Percentiles rank a stretch among this genome's conserved stretches.
These are phyloP conservation scores for Gamarada debralockiae DNA, from an alignment of 495 filamentous ascomycete genomes.

Conservation along the genomic window DNA sequence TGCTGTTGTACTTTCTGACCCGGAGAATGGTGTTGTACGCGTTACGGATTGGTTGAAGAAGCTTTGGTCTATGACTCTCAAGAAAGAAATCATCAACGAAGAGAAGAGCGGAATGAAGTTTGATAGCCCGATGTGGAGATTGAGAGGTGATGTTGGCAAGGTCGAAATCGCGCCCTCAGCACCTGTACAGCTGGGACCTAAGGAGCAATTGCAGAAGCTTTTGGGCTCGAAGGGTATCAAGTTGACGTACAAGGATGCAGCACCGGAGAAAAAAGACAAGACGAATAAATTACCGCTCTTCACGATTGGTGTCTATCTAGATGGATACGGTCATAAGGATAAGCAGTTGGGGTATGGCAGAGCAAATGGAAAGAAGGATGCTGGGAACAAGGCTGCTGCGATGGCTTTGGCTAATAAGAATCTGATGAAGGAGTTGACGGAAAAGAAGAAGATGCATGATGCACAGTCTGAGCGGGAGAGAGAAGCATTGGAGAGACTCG, in stretches of 20 bases:
- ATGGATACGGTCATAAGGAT: constrained; percentile 67
- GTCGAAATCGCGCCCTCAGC: constrained; percentile 13
- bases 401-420: constrained; percentile 58
- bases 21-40: constrained; percentile 50
- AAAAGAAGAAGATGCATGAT: constrained; percentile 37
- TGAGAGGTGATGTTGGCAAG: constrained; percentile 8
- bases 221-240: constrained; percentile 48
- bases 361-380: constrained; percentile 68
- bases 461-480: constrained; percentile 26
- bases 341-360: constrained; percentile 62
- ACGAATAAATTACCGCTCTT: constrained; percentile 57
- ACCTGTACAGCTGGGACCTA: constrained; percentile 38
- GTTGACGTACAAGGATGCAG: constrained; percentile 61
- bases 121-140: constrained; percentile 20
- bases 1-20: constrained; percentile 64
- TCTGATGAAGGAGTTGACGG: constrained; percentile 50
- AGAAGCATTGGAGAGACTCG: constrained; percentile 6
- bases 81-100: constrained; percentile 36
- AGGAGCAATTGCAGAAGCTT: constrained; percentile 56
- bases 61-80: constrained; percentile 55
- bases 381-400: constrained; percentile 66
- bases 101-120: constrained; percentile 25
- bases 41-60: constrained; percentile 64
- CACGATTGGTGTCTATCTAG: constrained; percentile 64
- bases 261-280: constrained; percentile 46